Evolutionary conservation across 1,139 yeast genomes (phyloP).

Genomic region (Sporopachydermia cereana): DNA sequence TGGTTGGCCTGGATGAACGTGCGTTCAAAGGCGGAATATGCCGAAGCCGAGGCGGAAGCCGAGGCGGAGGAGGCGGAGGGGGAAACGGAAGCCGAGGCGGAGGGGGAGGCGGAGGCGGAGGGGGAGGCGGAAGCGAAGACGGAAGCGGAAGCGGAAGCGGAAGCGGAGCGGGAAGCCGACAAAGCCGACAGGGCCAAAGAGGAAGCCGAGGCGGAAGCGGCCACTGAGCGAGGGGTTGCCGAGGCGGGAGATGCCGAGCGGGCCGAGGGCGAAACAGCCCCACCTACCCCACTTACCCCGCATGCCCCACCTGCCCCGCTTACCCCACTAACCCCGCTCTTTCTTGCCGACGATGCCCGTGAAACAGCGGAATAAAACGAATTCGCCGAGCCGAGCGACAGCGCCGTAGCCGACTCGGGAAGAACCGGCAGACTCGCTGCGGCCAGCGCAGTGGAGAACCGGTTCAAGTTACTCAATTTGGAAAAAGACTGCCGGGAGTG

Average conservation of each 20-base stretch:
- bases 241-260: neutral
- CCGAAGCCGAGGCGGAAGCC: neutral
- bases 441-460: neutral
- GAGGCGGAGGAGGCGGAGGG: slow-evolving; percentile 2
- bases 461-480: neutral
- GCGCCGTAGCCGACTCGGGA: neutral
- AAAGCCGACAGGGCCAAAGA: neutral
- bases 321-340: too few relatives aligned
- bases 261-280: neutral
- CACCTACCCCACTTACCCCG: too few relatives aligned
- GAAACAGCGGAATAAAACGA: neutral
- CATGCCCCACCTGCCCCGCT: too few relatives aligned
- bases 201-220: neutral
- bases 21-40: slow-evolving; percentile 15
- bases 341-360: too few relatives aligned
- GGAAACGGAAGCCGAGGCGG: too few relatives aligned
- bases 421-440: neutral
- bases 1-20: slow-evolving; percentile 52
- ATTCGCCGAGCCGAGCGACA: neutral
- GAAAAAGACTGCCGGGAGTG: neutral
- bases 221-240: neutral
- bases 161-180: neutral
- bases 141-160: neutral
- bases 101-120: slow-evolving; percentile 6
- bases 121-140: slow-evolving; percentile 5